Base-by-base conservation (phyloP, 805 yeast species). In the Sungouiozyma intestinalis region DNA sequence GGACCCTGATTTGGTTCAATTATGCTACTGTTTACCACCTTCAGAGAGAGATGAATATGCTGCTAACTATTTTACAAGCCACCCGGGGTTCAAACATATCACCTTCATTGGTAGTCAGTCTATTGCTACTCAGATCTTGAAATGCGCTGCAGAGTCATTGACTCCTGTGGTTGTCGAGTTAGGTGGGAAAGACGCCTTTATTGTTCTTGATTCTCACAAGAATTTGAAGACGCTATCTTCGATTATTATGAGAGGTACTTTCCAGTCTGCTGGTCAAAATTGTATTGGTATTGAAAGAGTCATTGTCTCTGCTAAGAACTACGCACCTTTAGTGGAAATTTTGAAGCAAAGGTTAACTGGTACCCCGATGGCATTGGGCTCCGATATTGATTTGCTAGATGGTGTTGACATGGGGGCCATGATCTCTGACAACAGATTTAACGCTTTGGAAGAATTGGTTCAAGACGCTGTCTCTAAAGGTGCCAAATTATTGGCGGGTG, bases 231-330 rank as follows among this genome's bases (percentile, higher is more conserved):
- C 71, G 3, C 65, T 81, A 35, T 79, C 95, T 0, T 85, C 95
- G 14, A 78, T 87, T 19, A 73, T 92, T 33, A 73, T 92, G 81
- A 73, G 99, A 56, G 99, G 98, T 31, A 81, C 95, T 0, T 92
- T 90, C 68, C 99, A 92, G 65, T 83, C 95, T 41, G 84, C 95
- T 0, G 99, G 99, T 11, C 99, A 92, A 65, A 92, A 92, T 60
- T 92, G 99, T 66, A 92, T 92, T 55, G 97, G 99, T 33, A 84
- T 92, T 42, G 99, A 92, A 65, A 73, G 98, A 44, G 94, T 92
- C 5, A 81, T 92, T 48, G 86, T 88, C 32, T 71, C 85, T 36
- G 83, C 82, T 4, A 67, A 68, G 35, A 75, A 77, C 20, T 88
- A 92, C 63, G 80, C 76, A 17, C 54, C 63, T 35, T 63, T 92